A percentile compares a stretch with the other conserved stretches of the same genome.
These are phyloP conservation scores for Elongisporangium senticosum DNA, from an alignment of 352 stramenopile species.

Conservation along the genomic window DNA sequence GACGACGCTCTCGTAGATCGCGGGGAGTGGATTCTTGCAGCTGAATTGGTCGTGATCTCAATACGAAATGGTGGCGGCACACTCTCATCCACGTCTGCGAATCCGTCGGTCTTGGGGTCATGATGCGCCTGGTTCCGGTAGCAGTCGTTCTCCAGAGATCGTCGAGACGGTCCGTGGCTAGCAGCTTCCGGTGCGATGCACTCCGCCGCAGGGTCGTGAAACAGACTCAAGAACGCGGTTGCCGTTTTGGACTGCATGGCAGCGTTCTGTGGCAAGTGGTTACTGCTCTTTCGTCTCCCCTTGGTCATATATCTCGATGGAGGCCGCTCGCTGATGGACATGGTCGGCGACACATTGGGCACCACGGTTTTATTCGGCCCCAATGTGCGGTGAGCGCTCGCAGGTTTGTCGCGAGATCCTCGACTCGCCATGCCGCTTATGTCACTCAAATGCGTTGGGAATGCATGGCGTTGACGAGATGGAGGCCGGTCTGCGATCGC, in stretches of 20 bases:
- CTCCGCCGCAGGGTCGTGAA: not conserved
- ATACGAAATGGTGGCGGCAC: slow-evolving; percentile 77
- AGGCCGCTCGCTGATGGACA: slow-evolving; percentile 28
- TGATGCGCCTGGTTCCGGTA: slow-evolving; percentile 59
- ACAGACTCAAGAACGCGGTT: not conserved
- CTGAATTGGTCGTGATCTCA: slow-evolving; percentile 59
- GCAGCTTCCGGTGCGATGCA: not conserved
- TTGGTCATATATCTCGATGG: slow-evolving; percentile 80
- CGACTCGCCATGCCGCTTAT: slow-evolving; percentile 19
- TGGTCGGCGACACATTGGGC: not conserved
- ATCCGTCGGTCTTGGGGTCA: slow-evolving; percentile 72
- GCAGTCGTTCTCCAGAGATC: slow-evolving; percentile 29
- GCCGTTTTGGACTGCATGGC: slow-evolving; percentile 1
- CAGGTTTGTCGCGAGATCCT: slow-evolving; percentile 4
- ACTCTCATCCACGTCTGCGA: slow-evolving; percentile 74
- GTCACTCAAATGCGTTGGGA: slow-evolving; percentile 73
- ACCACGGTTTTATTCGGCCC: not conserved
- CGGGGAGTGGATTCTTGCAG: slow-evolving; percentile 1
- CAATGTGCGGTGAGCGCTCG: slow-evolving; percentile 7
- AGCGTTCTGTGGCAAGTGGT: not conserved
- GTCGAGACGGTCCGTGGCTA: slow-evolving; percentile 23
- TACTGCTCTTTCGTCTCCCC: slow-evolving; percentile 19
- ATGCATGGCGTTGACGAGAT: slow-evolving; percentile 68
- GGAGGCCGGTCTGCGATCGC: slow-evolving; percentile 39
- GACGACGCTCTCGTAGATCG: slow-evolving; percentile 7